Evolutionary conservation across 352 stramenopile genomes (phyloP).

Genomic region (Phytophthora tentaculata): DNA sequence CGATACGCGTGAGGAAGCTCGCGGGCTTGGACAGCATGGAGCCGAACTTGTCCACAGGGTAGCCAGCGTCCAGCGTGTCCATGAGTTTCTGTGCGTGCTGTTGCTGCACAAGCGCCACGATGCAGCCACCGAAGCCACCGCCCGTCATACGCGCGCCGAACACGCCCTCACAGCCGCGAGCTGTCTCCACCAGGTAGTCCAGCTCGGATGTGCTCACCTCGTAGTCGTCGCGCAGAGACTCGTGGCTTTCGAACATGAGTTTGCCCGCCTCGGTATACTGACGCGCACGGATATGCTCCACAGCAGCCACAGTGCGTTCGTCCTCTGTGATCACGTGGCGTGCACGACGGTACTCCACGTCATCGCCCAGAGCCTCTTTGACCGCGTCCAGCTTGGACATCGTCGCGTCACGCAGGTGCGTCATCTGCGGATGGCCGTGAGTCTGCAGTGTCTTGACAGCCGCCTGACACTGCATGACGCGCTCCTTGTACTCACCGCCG

Average conservation of each 20-base stretch:
- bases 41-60: constrained; percentile 58
- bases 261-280: constrained; percentile 84
- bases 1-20: constrained; percentile 73
- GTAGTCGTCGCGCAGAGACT: constrained; percentile 93
- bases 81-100: constrained; percentile 75
- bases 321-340: constrained; percentile 93
- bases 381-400: constrained; percentile 79
- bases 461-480: constrained; percentile 87
- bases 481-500: constrained; percentile 93
- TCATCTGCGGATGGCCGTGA: constrained; percentile 64
- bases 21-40: constrained; percentile 60
- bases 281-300: constrained; percentile 75
- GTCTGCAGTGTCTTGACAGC: constrained; percentile 85
- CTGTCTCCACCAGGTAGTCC: constrained; percentile 93
- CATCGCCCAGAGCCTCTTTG: constrained; percentile 60
- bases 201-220: constrained; percentile 92
- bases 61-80: constrained; percentile 69
- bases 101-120: constrained; percentile 92
- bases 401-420: constrained; percentile 91
- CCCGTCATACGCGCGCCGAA: constrained; percentile 95
- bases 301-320: constrained; percentile 44
- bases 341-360: constrained; percentile 84
- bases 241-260: constrained; percentile 94
- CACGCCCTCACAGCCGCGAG: constrained; percentile 89
- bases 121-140: constrained; percentile 97